Percentiles rank a stretch among this genome's conserved stretches.
These are phyloP conservation scores for Eleusine coracana DNA, from an alignment of 176 grass and related monocot species.

Conservation along the genomic window DNA sequence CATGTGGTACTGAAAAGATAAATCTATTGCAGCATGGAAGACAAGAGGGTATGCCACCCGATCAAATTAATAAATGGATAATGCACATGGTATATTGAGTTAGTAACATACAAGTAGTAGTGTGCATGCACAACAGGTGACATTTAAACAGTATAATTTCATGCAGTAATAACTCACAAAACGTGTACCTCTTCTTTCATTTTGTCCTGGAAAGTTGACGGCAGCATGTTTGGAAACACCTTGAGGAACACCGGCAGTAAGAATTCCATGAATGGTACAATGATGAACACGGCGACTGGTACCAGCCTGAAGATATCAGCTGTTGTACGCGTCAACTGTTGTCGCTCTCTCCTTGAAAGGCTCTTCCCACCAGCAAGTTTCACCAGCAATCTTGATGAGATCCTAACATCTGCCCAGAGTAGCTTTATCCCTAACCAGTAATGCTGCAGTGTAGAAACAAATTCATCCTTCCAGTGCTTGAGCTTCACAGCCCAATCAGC, in stretches of 20 bases:
- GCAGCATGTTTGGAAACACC: slow-evolving; percentile 91
- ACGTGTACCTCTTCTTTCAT: slow-evolving; percentile 77
- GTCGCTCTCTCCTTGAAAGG: slow-evolving; percentile 79
- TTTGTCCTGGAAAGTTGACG: slow-evolving; percentile 89
- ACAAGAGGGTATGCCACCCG: neutral
- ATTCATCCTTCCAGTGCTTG: slow-evolving; percentile 82
- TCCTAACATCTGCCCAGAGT: slow-evolving; percentile 75
- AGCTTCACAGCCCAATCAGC: slow-evolving; percentile 70
- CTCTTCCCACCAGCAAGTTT: slow-evolving; percentile 76
- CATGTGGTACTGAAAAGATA: slow-evolving; percentile 4
- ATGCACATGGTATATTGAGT: slow-evolving; percentile 3
- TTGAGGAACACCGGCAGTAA: slow-evolving; percentile 87
- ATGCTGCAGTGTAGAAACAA: slow-evolving; percentile 69
- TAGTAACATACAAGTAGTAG: slow-evolving; percentile 28
- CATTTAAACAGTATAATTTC: slow-evolving; percentile 6
- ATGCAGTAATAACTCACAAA: neutral
- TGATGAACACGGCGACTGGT: slow-evolving; percentile 81
- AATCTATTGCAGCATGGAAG: neutral
- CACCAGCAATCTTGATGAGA: slow-evolving; percentile 77
- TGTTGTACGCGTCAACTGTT: slow-evolving; percentile 74
- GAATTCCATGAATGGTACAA: slow-evolving; percentile 97
- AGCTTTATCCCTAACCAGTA: slow-evolving; percentile 86
- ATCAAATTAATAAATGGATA: neutral
- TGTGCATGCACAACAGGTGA: neutral
- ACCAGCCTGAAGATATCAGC: slow-evolving; percentile 93